A percentile compares a stretch with the other conserved stretches of the same genome.
These are phyloP conservation scores for Serendipita sp. DNA, from an alignment of 768 basidiomycete genomes.

Conservation along the genomic window DNA sequence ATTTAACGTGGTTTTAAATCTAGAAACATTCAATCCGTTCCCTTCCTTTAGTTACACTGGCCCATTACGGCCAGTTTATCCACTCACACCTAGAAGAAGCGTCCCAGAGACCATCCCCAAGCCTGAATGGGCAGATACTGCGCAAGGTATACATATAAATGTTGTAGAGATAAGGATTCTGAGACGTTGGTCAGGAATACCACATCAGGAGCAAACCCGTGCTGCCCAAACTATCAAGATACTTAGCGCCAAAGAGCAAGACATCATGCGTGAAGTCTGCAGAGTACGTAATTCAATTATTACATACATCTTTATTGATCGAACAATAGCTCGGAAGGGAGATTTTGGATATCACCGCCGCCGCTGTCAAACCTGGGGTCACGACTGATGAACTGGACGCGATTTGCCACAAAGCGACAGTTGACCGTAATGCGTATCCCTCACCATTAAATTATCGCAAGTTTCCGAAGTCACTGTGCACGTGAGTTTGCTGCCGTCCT, in stretches of 20 bases:
- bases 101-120: constrained; percentile 72
- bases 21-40: constrained; percentile 69
- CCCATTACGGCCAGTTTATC: constrained; percentile 64
- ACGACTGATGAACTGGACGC: constrained; percentile 93
- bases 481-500: constrained; percentile 33
- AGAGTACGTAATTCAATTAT: constrained; percentile 38
- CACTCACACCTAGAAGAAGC: constrained; percentile 57
- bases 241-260: constrained; percentile 57
- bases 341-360: constrained; percentile 83
- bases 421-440: constrained; percentile 85
- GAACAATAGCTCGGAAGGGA: constrained; percentile 60
- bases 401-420: constrained; percentile 80
- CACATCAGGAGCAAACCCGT: constrained; percentile 34
- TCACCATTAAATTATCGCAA: constrained; percentile 82
- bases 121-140: constrained; percentile 75
- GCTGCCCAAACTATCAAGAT: constrained; percentile 49
- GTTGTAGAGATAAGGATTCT: constrained; percentile 18
- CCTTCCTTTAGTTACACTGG: constrained; percentile 67
- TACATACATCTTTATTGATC: not conserved
- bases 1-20: constrained; percentile 21
- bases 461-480: constrained; percentile 95
- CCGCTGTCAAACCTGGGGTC: constrained; percentile 74
- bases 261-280: constrained; percentile 78
- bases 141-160: constrained; percentile 30
- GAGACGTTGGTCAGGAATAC: not conserved